Base-by-base conservation (phyloP, 306 rosid genomes). In the Trichosanthes truncata region DNA sequence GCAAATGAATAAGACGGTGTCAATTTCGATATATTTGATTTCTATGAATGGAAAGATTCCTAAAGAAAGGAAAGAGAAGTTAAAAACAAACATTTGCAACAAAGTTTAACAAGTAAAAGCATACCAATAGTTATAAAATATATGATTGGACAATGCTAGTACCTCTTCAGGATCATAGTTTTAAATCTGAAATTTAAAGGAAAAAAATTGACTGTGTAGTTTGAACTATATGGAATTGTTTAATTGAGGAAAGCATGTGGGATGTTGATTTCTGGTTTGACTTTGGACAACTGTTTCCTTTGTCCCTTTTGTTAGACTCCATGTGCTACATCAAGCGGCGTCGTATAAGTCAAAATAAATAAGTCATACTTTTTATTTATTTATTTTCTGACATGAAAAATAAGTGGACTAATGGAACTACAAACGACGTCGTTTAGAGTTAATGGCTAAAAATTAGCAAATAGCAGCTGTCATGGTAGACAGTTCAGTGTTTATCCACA, bases 251-350 rank as follows among this genome's bases (percentile, higher is more conserved):
- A 10, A 40, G 17, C 74, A 68, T 41, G 74, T 68, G 74, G 51
- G 31, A n/a, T 68, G 74, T 68, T 68, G 51, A 68, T 40, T 68
- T 68, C 3, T n/a, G 18, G 51, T 68, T 66, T 68, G 74, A 68
- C 52, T n/a, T 68, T 2, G 11, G 1, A n/a, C 0, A 33, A 68
- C 51, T 67, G 17, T 38, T 67, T 36, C 49, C 25, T 20, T 67
- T 20, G 49, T 38, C 51, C 18, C 9, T 38, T 67, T 20, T n/a
- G 33, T 40, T 40, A n/a, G 43, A 63, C 48, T 67, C 52, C 74
- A 67, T 40, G 74, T 40, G 74, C 9, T 11, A 38, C 7, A 5
- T 40, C 9, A 40, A 68, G 4, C 51, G 52, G 4, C 52, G 33
- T 40, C 74, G 74, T 68, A 40, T n/a, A 38, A 40, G 9, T 68